Evolutionary conservation across 441 rosid genomes (phyloP).

Genomic region (Melastoma candidum): DNA sequence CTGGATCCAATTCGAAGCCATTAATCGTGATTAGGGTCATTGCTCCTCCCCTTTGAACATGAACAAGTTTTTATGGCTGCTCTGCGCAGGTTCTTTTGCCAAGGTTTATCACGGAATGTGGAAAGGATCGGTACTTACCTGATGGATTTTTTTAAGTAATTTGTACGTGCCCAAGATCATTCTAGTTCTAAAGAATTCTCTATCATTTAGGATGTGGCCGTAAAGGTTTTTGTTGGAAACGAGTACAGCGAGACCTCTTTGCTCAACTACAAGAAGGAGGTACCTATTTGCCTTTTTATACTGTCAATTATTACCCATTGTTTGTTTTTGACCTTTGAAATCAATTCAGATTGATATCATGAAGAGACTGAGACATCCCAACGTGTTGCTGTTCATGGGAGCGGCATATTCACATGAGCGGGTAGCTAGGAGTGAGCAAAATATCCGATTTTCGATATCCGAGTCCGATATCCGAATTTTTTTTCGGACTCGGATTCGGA

Average conservation of each 20-base stretch:
- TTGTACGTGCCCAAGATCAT: neutral
- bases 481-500: too few relatives aligned
- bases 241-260: slow-evolving; percentile 44
- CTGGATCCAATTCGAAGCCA: neutral
- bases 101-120: slow-evolving; percentile 66
- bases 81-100: slow-evolving; percentile 54
- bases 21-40: slow-evolving; percentile 1
- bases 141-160: slow-evolving; percentile 3
- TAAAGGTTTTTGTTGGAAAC: slow-evolving; percentile 61
- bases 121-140: slow-evolving; percentile 65
- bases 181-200: slow-evolving; percentile 5
- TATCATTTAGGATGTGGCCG: slow-evolving; percentile 62
- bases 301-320: slow-evolving; percentile 8
- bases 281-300: slow-evolving; percentile 11
- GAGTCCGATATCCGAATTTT: too few relatives aligned
- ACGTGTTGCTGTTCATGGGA: slow-evolving; percentile 87
- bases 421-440: too few relatives aligned
- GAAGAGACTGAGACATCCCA: slow-evolving; percentile 83
- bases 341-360: slow-evolving; percentile 53
- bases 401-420: slow-evolving; percentile 65
- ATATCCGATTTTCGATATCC: too few relatives aligned
- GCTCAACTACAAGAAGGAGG: slow-evolving; percentile 71
- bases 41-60: neutral
- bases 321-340: slow-evolving; percentile 1
- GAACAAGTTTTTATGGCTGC: too few relatives aligned